phyloP scores from a whole-genome alignment of 148 eudicot species.

The Rheum nobile region DNA sequence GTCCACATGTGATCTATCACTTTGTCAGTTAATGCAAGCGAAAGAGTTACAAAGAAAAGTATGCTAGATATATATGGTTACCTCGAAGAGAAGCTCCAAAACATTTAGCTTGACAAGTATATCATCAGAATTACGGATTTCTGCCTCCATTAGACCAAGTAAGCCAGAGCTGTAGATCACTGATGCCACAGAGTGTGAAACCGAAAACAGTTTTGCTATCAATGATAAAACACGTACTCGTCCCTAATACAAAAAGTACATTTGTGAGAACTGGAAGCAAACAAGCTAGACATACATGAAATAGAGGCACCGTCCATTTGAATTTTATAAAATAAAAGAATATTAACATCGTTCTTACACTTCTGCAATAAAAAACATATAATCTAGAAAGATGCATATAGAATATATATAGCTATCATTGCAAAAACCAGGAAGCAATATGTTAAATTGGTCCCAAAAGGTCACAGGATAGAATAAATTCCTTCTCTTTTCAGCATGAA shows the following conservation, averaged over 20 bases:
- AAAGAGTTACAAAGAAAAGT: background rate
- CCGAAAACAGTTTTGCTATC: slow-evolving; percentile 82
- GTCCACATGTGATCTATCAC: background rate
- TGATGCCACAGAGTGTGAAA: slow-evolving; percentile 64
- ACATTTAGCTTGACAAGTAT: slow-evolving; percentile 60
- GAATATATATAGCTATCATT: background rate
- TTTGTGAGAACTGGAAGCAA: background rate
- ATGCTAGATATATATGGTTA: slow-evolving; percentile 8
- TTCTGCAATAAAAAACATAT: background rate
- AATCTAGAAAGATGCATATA: background rate
- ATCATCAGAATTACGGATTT: slow-evolving; percentile 54
- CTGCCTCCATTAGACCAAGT: slow-evolving; percentile 56
- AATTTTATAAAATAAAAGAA: background rate
- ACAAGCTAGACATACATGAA: background rate
- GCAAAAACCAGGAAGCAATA: background rate
- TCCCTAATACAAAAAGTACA: slow-evolving; percentile 41
- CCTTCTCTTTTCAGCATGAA: background rate
- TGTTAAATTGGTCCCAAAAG: background rate
- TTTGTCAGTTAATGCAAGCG: background rate
- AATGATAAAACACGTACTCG: slow-evolving; percentile 76
- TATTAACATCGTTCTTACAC: background rate
- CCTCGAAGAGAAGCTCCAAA: slow-evolving; percentile 87
- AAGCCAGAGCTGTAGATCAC: slow-evolving; percentile 57
- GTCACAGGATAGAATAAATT: background rate
- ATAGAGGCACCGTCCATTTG: no score